These are phyloP conservation scores for Fusarium anthophilum DNA, from an alignment of 2,329 filamentous ascomycete species.

Conservation along the genomic window DNA sequence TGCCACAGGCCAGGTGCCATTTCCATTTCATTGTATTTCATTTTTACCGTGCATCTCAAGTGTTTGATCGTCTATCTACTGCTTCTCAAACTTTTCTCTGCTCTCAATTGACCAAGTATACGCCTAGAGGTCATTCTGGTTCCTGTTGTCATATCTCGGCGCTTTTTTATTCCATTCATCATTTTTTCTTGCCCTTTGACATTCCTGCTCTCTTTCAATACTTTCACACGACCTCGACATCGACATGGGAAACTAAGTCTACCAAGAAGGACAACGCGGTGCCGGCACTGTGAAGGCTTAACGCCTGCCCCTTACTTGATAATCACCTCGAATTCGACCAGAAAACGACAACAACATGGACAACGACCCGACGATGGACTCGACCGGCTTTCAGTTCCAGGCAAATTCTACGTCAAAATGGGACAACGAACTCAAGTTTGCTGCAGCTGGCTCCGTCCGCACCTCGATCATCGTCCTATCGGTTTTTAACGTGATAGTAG, in stretches of 20 bases:
- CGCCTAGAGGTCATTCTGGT: conserved; percentile 1
- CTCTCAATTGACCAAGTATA: conserved; percentile 8
- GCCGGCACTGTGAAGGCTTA: conserved; percentile 41
- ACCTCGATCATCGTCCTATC: conserved; percentile 70
- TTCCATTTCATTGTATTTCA: conserved; percentile 3
- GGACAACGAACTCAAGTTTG: conserved; percentile 62
- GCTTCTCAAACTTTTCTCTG: conserved; percentile 4
- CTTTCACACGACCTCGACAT: neutral
- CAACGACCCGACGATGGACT: conserved; percentile 22
- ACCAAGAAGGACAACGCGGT: conserved; percentile 33
- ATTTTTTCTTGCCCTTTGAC: neutral
- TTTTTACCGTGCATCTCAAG: conserved; percentile 19
- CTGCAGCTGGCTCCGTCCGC: conserved; percentile 65
- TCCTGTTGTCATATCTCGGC: conserved; percentile 8
- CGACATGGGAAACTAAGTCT: conserved; percentile 36
- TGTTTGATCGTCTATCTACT: conserved; percentile 6
- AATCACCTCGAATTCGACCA: conserved; percentile 16
- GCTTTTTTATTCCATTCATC: neutral
- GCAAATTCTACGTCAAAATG: conserved; percentile 57
- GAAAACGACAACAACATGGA: conserved; percentile 11
- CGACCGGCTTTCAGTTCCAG: conserved; percentile 45
- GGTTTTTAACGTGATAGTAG: conserved; percentile 68
- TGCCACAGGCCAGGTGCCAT: conserved; percentile 35
- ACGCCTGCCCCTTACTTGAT: conserved; percentile 27
- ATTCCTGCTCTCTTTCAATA: neutral